Percentiles rank a stretch among this genome's conserved stretches.
Evolutionary conservation across 2,329 filamentous ascomycete species (phyloP).

Genomic region (Penicillium sp.): DNA sequence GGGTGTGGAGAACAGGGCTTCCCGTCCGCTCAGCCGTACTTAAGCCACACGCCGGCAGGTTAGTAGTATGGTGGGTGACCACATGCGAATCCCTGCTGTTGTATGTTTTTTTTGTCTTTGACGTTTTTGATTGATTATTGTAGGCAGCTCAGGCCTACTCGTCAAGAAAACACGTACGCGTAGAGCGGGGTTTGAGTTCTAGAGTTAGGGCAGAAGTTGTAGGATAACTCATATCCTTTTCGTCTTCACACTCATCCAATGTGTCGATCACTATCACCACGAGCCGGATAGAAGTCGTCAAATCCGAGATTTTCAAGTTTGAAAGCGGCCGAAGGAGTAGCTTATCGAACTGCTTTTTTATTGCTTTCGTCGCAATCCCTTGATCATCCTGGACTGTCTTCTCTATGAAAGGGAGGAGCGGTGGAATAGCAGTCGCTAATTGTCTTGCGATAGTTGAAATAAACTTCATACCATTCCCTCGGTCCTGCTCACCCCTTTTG

Average conservation of each 20-base stretch:
- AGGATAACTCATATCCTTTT: constrained; percentile 26
- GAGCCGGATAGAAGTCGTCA: too few relatives aligned
- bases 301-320: not conserved
- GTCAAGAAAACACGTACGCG: constrained; percentile 29
- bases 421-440: not conserved
- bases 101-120: too few relatives aligned
- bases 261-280: constrained; percentile 27
- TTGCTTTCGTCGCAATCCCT: not conserved
- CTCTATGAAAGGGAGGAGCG: not conserved
- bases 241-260: constrained; percentile 29
- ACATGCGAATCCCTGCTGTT: too few relatives aligned
- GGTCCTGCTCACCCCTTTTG: not conserved
- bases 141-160: constrained; percentile 32
- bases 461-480: not conserved
- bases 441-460: not conserved
- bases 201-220: constrained; percentile 20
- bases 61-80: too few relatives aligned
- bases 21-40: too few relatives aligned
- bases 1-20: too few relatives aligned
- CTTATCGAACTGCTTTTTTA: not conserved
- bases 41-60: too few relatives aligned
- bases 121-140: too few relatives aligned
- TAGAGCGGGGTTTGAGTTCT: constrained; percentile 13
- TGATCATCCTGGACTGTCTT: not conserved
- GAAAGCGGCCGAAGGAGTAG: not conserved